Conservation (phyloP, 129 eudicot genomes). For the Lactuca saligna region DNA sequence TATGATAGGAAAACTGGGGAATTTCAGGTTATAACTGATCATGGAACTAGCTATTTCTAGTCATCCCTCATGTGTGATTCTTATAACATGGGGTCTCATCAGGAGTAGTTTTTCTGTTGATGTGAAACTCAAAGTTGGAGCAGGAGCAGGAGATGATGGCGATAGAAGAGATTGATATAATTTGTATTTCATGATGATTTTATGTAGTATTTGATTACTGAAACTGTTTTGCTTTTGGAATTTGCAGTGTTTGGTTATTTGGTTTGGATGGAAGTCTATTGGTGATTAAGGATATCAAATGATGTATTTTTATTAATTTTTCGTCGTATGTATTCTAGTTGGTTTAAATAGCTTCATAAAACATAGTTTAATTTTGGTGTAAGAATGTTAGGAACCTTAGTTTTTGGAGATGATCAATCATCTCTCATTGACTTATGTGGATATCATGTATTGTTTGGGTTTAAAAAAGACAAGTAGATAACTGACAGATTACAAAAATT, state of each 20-base stretch:
- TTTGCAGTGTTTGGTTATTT: neutral
- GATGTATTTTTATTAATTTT: too few species aligned
- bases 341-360: too few species aligned
- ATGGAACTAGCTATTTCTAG: constrained; percentile 79
- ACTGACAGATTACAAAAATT: too few species aligned
- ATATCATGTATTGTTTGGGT: too few species aligned
- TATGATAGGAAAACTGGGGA: constrained; percentile 95
- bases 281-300: too few species aligned
- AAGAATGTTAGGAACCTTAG: too few species aligned
- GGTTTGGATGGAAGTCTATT: too few species aligned
- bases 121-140: constrained; percentile 30
- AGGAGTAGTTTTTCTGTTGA: constrained; percentile 76
- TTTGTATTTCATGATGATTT: neutral
- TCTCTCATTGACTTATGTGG: too few species aligned
- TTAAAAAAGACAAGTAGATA: too few species aligned
- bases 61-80: constrained; percentile 92
- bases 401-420: too few species aligned
- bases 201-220: neutral
- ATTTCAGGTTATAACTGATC: constrained; percentile 91
- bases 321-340: too few species aligned
- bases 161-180: neutral
- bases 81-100: constrained; percentile 77
- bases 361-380: too few species aligned
- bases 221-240: neutral
- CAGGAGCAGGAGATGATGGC: constrained; percentile 30